Evolutionary conservation across 495 filamentous ascomycete species (phyloP), one percentile per base, ranked within the genome.

Genomic region (Schizothecium vesticola): DNA sequence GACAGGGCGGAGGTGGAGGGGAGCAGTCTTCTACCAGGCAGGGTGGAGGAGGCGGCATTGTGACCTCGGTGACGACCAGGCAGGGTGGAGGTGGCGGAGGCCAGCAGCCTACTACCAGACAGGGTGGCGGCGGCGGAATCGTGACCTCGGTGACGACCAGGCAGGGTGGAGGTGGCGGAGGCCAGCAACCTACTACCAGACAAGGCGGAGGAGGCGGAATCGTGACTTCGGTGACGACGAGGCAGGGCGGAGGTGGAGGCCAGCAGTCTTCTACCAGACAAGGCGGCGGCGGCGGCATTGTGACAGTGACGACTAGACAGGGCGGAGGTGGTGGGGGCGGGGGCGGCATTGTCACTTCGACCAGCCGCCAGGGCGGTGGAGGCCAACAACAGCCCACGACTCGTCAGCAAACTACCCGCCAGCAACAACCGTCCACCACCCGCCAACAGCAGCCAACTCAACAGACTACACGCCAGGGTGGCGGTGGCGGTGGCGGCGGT

Each of bases 261-360:
- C 51, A 43, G 16, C 36, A 56, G 23, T 51, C 31, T 23, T 51
- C 31, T 28, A 64, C 31, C 23, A 25, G 63, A 13, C 21, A 29
- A 9, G 63, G 63, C 10, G 63, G 63, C 3, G 63, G 63, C 19
- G 63, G 36, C 22, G 51, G 36, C 63, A 31, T 24, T 28, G 56
- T 21, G 16, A 51, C n/a, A 1, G 55, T 21, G 21, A 33, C 24
- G 19, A 24, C 22, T 21, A 24, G 63, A 12, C 55, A 51, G 11
- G 65, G 66, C 5, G 66, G 65, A 1, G 65, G 65, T 4, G 65
- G 66, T 11, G 67, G 67, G n/a, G n/a, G n/a, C n/a, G n/a, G n/a
- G n/a, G n/a, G n/a, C n/a, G n/a, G n/a, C n/a, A n/a, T n/a, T n/a
- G n/a, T n/a, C n/a, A n/a, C n/a, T 8, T 25, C 59, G 23, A 31